phyloP scores from a whole-genome alignment of 2,329 filamentous ascomycete species.

The Sordariomycetes sp. region DNA sequence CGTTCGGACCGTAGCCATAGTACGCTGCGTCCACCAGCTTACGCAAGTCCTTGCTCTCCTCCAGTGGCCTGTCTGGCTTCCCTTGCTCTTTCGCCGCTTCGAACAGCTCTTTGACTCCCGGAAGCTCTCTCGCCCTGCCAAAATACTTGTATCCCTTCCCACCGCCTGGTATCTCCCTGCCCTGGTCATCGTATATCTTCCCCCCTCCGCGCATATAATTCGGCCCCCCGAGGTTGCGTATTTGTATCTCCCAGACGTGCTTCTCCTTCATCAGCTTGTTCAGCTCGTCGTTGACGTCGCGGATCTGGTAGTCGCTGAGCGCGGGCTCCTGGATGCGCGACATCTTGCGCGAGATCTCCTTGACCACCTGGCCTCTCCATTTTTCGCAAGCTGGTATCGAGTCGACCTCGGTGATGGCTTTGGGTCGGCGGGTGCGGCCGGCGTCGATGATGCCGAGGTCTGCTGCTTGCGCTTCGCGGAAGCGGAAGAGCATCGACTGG shows the following conservation, averaged over 20 bases:
- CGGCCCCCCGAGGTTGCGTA: conserved; percentile 88
- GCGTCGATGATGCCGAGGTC: conserved; percentile 95
- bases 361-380: conserved; percentile 95
- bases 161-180: conserved; percentile 60
- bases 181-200: conserved; percentile 65
- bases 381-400: conserved; percentile 85
- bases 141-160: conserved; percentile 94
- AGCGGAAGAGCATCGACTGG: conserved; percentile 99
- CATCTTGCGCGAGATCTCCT: conserved; percentile 95
- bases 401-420: conserved; percentile 79
- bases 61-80: conserved; percentile 53
- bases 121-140: conserved; percentile 78
- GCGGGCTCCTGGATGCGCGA: conserved; percentile 87
- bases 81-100: conserved; percentile 67
- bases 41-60: conserved; percentile 59
- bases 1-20: conserved; percentile 88
- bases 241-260: conserved; percentile 98
- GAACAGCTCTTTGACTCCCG: conserved; percentile 93
- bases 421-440: conserved; percentile 80
- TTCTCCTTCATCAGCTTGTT: conserved; percentile 99
- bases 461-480: conserved; percentile 92
- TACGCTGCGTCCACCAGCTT: conserved; percentile 86
- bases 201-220: conserved; percentile 82
- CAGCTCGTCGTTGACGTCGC: conserved; percentile 97
- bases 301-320: conserved; percentile 93